phyloP scores from a whole-genome alignment of 2,329 filamentous ascomycete genomes.

The Biscogniauxia sp. region DNA sequence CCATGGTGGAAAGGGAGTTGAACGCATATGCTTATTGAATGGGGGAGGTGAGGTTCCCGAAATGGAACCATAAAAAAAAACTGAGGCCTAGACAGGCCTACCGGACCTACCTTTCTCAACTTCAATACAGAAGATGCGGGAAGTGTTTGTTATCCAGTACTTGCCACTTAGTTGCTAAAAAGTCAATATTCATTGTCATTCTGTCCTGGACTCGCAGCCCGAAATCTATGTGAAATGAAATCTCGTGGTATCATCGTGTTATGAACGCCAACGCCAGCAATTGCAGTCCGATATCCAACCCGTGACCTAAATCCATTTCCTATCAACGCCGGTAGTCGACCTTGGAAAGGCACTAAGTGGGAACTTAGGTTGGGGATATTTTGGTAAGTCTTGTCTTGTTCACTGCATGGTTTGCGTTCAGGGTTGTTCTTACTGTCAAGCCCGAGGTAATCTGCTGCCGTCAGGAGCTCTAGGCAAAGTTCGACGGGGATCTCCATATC shows the following conservation, averaged over 20 bases:
- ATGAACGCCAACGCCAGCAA: not conserved
- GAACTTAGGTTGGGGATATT: conserved; percentile 12
- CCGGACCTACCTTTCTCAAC: not conserved
- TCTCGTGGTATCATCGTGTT: conserved; percentile 3
- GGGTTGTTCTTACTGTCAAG: conserved; percentile 54
- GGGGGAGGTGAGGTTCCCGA: conserved; percentile 30
- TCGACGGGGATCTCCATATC: conserved; percentile 81
- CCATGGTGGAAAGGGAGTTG: conserved; percentile 48
- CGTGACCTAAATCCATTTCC: not conserved
- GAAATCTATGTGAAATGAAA: conserved; percentile 24
- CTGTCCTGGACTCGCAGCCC: not conserved
- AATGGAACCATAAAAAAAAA: conserved; percentile 6
- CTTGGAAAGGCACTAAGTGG: conserved; percentile 4
- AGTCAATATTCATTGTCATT: not conserved
- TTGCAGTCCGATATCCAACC: not conserved
- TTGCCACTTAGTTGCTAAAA: not conserved
- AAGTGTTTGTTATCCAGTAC: not conserved
- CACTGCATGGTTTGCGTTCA: not conserved
- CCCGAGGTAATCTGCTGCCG: conserved; percentile 74
- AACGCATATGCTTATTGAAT: conserved; percentile 56
- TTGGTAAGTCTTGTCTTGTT: conserved; percentile 8
- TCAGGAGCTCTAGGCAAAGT: conserved; percentile 72
- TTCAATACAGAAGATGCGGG: not conserved
- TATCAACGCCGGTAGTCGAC: not conserved
- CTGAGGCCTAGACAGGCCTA: not conserved